Evolutionary conservation across 495 filamentous ascomycete genomes (phyloP).

Genomic region (Physcia stellaris): DNA sequence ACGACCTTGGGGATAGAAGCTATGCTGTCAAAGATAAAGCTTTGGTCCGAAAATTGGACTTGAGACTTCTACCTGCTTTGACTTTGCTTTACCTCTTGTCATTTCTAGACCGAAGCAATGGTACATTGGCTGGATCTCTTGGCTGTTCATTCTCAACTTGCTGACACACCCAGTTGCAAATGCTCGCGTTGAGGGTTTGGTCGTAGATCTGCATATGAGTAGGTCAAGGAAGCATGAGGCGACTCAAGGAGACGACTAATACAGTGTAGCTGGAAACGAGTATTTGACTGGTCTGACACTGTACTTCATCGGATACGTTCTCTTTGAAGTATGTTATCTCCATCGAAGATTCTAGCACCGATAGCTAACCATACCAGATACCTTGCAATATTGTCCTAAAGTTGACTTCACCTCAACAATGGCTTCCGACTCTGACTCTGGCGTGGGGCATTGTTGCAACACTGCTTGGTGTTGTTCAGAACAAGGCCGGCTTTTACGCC

Average conservation of each 20-base stretch:
- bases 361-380: constrained; percentile 25
- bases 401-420: constrained; percentile 49
- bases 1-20: no score
- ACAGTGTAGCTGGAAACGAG: constrained; percentile 42
- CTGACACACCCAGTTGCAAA: constrained; percentile 33
- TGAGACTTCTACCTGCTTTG: constrained; percentile 48
- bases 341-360: not conserved
- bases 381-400: constrained; percentile 67
- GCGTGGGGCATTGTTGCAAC: constrained; percentile 55
- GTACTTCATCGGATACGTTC: constrained; percentile 65
- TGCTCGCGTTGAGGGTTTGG: constrained; percentile 48
- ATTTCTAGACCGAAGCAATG: constrained; percentile 65
- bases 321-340: constrained; percentile 35
- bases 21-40: constrained; percentile 41
- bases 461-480: constrained; percentile 53
- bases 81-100: constrained; percentile 58
- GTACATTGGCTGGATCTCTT: constrained; percentile 18
- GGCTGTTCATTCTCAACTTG: not conserved
- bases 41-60: constrained; percentile 52
- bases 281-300: constrained; percentile 59
- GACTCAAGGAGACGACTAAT: not conserved
- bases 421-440: constrained; percentile 41
- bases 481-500: constrained; percentile 47
- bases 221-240: constrained; percentile 3
- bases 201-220: constrained; percentile 49